phyloP scores from a whole-genome alignment of 1,284 basidiomycete genomes.

The Ganoderma boninense region DNA sequence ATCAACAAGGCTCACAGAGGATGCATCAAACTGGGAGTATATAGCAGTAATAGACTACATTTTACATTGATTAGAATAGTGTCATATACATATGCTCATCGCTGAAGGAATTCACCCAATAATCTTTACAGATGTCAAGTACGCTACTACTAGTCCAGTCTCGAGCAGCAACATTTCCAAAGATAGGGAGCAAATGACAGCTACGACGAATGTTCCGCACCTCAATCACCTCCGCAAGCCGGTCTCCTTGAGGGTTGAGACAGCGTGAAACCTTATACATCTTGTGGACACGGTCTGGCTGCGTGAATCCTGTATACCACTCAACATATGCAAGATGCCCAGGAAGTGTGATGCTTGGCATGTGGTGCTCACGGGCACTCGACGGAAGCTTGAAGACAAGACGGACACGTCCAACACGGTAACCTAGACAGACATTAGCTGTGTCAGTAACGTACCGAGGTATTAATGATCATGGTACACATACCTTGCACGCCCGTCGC shows the following conservation, averaged over 20 bases:
- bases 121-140: not conserved
- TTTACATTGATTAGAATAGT: not conserved
- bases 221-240: not conserved
- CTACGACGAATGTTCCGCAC: not conserved
- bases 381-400: constrained; percentile 28
- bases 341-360: constrained; percentile 10
- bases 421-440: too few relatives aligned
- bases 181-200: not conserved
- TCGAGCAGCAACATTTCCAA: not conserved
- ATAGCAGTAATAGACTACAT: too few relatives aligned
- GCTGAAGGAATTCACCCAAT: not conserved
- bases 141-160: not conserved
- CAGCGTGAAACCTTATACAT: constrained; percentile 32
- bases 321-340: constrained; percentile 43
- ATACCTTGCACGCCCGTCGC: too few relatives aligned
- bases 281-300: constrained; percentile 17
- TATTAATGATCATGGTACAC: too few relatives aligned
- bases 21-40: too few relatives aligned
- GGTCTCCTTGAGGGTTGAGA: not conserved
- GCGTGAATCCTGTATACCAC: constrained; percentile 40
- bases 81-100: constrained; percentile 1
- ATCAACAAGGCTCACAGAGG: too few relatives aligned
- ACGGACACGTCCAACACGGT: constrained; percentile 28
- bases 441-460: too few relatives aligned
- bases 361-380: constrained; percentile 18